Conservation (phyloP, 495 filamentous ascomycete species). For the Hypoxylon intermedium region DNA sequence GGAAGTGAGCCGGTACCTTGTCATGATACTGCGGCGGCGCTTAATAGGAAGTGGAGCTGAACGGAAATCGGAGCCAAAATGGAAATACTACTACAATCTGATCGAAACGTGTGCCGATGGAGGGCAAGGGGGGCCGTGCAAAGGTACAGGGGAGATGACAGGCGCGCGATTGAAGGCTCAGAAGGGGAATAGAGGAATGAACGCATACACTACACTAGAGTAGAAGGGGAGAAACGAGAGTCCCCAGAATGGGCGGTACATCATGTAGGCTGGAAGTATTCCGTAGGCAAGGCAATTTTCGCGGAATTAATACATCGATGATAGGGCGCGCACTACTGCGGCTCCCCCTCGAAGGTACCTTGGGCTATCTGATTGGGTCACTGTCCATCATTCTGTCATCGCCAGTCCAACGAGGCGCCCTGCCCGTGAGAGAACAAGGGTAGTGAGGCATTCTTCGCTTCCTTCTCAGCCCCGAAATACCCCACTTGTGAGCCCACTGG, state of each 20-base stretch:
- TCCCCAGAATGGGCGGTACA: constrained; percentile 34
- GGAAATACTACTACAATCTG: constrained; percentile 41
- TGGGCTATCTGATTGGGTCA: constrained; percentile 28
- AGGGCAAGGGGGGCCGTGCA: constrained; percentile 42
- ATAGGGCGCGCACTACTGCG: constrained; percentile 42
- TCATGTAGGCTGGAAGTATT: constrained; percentile 1
- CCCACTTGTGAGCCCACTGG: constrained; percentile 33
- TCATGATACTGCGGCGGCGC: constrained; percentile 34
- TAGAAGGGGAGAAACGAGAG: constrained; percentile 13
- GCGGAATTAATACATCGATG: constrained; percentile 31
- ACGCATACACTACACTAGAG: constrained; percentile 12
- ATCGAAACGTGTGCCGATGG: constrained; percentile 35
- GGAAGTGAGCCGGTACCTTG: constrained; percentile 24
- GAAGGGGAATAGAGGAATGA: constrained; percentile 1
- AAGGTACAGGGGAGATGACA: constrained; percentile 20
- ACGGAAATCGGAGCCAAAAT: constrained; percentile 30
- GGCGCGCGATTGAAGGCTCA: constrained; percentile 14
- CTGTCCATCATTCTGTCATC: constrained; percentile 36
- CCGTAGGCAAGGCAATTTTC: constrained; percentile 31
- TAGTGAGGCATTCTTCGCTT: constrained; percentile 41
- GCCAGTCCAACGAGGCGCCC: constrained; percentile 25
- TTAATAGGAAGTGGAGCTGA: constrained; percentile 35
- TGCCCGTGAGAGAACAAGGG: constrained; percentile 26
- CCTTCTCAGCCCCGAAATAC: constrained; percentile 42
- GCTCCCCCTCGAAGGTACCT: constrained; percentile 20